Percentiles rank a stretch among this genome's conserved stretches.
Conservation (phyloP, 352 stramenopile genomes). For the Phytopythium oedochilum region DNA sequence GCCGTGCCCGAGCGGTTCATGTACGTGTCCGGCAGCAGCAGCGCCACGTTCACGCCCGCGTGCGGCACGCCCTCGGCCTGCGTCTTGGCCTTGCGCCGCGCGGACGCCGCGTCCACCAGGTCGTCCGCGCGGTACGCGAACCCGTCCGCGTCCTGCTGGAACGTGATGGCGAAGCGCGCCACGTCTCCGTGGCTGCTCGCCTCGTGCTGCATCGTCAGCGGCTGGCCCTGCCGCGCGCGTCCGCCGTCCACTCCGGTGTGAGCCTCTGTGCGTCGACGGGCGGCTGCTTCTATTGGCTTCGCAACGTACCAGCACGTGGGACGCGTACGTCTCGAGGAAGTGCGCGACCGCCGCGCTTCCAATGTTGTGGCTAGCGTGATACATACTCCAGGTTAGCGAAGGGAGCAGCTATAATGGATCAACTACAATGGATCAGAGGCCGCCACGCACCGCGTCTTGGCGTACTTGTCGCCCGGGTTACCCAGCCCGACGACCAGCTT, state of each 20-base stretch:
- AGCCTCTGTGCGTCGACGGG: too few relatives aligned
- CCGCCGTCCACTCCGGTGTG: too few relatives aligned
- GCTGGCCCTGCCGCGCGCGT: constrained; percentile 34
- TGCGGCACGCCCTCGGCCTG: constrained; percentile 70
- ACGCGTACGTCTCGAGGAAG: constrained; percentile 64
- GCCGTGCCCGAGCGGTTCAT: constrained; percentile 85
- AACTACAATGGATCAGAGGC: too few relatives aligned
- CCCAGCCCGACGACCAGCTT: constrained; percentile 84
- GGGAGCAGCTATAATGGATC: too few relatives aligned
- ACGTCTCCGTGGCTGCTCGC: constrained; percentile 62
- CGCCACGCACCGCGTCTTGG: constrained; percentile 48
- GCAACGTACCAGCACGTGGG: constrained; percentile 57
- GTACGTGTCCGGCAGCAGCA: constrained; percentile 74
- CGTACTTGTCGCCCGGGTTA: constrained; percentile 81
- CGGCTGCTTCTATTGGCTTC: too few relatives aligned
- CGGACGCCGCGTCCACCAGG: constrained; percentile 71
- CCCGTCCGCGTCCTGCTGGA: constrained; percentile 48
- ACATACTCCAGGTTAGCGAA: too few relatives aligned
- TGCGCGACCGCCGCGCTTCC: constrained; percentile 56
- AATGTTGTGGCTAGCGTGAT: constrained; percentile 88
- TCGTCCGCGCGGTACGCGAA: constrained; percentile 55
- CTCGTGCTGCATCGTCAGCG: constrained; percentile 52
- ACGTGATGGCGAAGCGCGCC: constrained; percentile 44
- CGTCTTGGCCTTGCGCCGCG: constrained; percentile 72
- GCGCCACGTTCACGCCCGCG: constrained; percentile 62